Evolutionary conservation across 106 monocot genomes (phyloP).

Genomic region (Dioscorea alata): DNA sequence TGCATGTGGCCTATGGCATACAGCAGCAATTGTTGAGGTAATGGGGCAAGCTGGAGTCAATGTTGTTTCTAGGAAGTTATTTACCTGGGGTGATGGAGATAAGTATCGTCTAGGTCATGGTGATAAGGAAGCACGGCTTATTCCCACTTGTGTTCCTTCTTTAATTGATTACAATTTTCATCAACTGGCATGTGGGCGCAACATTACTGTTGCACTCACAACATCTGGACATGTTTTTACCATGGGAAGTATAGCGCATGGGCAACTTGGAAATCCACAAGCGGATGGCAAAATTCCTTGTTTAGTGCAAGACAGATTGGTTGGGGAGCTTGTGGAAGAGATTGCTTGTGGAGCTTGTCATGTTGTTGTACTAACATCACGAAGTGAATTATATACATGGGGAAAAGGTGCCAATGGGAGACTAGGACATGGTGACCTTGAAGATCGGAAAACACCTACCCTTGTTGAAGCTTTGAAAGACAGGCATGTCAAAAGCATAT

Average conservation of each 20-base stretch:
- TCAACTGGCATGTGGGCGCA: constrained; percentile 69
- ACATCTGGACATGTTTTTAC: constrained; percentile 69
- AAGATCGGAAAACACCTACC: constrained; percentile 57
- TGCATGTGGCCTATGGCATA: constrained; percentile 79
- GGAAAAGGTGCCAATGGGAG: constrained; percentile 77
- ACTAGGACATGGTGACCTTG: constrained; percentile 69
- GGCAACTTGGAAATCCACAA: constrained; percentile 62
- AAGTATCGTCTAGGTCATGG: constrained; percentile 71
- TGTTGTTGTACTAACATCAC: constrained; percentile 57
- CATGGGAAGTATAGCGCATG: constrained; percentile 62
- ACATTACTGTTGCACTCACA: constrained; percentile 57
- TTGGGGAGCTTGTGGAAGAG: constrained; percentile 62
- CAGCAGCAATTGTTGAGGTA: constrained; percentile 73
- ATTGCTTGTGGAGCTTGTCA: constrained; percentile 65
- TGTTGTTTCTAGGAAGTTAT: constrained; percentile 52
- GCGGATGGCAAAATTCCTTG: constrained; percentile 68
- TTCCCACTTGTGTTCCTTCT: constrained; percentile 62
- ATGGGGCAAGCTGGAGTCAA: constrained; percentile 33
- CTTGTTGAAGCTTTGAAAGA: constrained; percentile 69
- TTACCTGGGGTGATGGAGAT: constrained; percentile 89
- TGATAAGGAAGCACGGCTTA: constrained; percentile 51
- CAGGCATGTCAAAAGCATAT: constrained; percentile 79
- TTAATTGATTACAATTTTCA: constrained; percentile 67
- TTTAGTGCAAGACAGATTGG: constrained; percentile 52
- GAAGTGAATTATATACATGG: constrained; percentile 81